These are phyloP conservation scores for Tremellales sp. DNA, from an alignment of 1,284 basidiomycete genomes.

Conservation along the genomic window DNA sequence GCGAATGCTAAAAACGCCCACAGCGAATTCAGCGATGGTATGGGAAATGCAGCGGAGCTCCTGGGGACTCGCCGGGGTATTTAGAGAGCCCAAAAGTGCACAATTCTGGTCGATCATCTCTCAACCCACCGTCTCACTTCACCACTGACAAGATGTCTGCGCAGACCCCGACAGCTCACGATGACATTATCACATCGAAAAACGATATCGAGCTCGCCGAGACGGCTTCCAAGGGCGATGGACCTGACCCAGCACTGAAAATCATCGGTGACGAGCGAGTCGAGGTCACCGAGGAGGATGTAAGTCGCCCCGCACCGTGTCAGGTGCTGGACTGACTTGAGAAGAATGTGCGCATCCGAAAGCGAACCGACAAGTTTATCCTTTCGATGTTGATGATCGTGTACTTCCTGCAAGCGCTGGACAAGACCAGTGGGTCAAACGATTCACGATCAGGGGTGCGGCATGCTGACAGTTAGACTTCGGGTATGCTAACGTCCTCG, in stretches of 20 bases:
- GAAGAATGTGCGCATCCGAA: slow-evolving; percentile 21
- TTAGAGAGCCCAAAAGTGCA: too few species aligned
- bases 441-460: slow-evolving; percentile 1
- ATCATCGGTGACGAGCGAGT: slow-evolving; percentile 25
- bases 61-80: too few species aligned
- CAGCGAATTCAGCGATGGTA: too few species aligned
- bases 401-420: slow-evolving; percentile 42
- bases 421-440: slow-evolving; percentile 28
- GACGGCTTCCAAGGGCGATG: background rate
- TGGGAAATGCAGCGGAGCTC: too few species aligned
- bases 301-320: slow-evolving; percentile 9
- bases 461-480: slow-evolving; percentile 7
- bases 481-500: slow-evolving; percentile 39
- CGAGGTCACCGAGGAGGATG: slow-evolving; percentile 27
- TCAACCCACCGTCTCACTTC: too few species aligned
- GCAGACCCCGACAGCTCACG: too few species aligned
- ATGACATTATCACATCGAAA: too few species aligned
- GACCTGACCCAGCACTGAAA: slow-evolving; percentile 21
- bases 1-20: too few species aligned
- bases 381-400: slow-evolving; percentile 38
- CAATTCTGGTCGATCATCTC: too few species aligned
- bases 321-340: background rate
- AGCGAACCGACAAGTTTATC: slow-evolving; percentile 31
- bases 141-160: too few species aligned
- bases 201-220: background rate